Base-by-base conservation (phyloP, 1,284 basidiomycete genomes). In the Sutorius eximius region DNA sequence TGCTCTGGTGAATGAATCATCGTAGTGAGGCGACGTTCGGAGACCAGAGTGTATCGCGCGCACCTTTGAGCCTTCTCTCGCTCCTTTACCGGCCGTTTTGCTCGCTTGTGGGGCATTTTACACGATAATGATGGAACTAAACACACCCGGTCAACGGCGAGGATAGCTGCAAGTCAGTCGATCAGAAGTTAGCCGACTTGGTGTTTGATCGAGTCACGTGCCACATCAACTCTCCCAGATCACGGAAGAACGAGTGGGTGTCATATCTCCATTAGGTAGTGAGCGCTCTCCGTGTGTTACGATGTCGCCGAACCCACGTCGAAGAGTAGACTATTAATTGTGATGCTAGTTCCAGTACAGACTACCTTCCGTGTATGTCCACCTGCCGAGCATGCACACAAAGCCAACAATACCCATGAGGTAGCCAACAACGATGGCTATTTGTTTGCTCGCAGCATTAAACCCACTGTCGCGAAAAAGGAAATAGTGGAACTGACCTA, bases 91-190 rank as follows among this genome's bases (percentile, higher is more conserved):
- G 76, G 75, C 20, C 75, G 75, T 66, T 84, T 86, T 13, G 82
- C 79, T 50, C 79, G 77, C 72, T 86, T 87, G 66, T 86, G 85
- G 38, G 85, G 85, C 84, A 86, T 87, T 54, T 59, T 49, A 60
- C 61, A 55, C 61, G 56, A 53, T 64, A 64, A 64, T 66, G 45
- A 59, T 32, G 58, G 57, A 50, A 33, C 18, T 22, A 32, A 46
- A 34, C 30, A 13, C 24, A 45, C 42, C 47, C 5, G 3, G 40
- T 32, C 44, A 41, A 40, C 45, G 52, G 46, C 37, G 49, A 42
- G 32, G 37, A 20, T 30, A 36, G 43, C 51, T 45, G 27, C 30
- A 37, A 41, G 47, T 33, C 37, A 43, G 52, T 34, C 32, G 40
- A 3, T 51, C 12, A 41, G 30, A 9, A 36, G 29, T 9, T 20